These are phyloP conservation scores for Ophiostoma quercus DNA, from an alignment of 2,329 filamentous ascomycete species.

Conservation along the genomic window DNA sequence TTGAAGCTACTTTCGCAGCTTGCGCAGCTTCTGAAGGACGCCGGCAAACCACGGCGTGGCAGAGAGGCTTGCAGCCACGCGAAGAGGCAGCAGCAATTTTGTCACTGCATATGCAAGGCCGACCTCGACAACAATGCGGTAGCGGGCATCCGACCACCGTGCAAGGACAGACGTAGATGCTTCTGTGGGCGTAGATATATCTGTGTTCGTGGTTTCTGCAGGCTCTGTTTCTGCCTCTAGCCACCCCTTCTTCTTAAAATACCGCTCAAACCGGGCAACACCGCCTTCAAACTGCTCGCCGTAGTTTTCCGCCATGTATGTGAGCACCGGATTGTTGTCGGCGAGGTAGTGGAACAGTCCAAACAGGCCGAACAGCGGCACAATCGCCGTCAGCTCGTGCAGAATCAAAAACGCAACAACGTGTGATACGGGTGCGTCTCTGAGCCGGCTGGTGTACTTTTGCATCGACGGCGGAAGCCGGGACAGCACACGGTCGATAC, in stretches of 20 bases:
- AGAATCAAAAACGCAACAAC: conserved; percentile 80
- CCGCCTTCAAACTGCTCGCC: conserved; percentile 54
- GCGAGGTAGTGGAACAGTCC: conserved; percentile 66
- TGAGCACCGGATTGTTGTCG: conserved; percentile 57
- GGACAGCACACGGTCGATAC: conserved; percentile 43
- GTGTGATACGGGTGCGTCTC: conserved; percentile 73
- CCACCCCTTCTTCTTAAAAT: conserved; percentile 76
- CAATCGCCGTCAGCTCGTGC: conserved; percentile 83
- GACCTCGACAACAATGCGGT: conserved; percentile 60
- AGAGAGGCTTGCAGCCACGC: conserved; percentile 76
- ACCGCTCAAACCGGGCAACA: conserved; percentile 68
- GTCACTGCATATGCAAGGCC: conserved; percentile 88
- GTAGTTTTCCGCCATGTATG: conserved; percentile 47
- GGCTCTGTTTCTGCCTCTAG: conserved; percentile 48
- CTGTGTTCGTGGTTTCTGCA: conserved; percentile 28
- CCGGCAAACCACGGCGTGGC: conserved; percentile 88
- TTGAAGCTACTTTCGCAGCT: neutral
- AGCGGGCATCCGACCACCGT: conserved; percentile 43
- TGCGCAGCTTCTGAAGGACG: conserved; percentile 45
- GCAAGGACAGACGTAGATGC: conserved; percentile 30
- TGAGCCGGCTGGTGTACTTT: conserved; percentile 63
- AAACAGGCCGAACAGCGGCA: conserved; percentile 71
- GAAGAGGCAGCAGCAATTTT: conserved; percentile 73
- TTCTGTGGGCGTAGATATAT: conserved; percentile 29
- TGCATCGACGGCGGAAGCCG: conserved; percentile 63